A percentile compares a stretch with the other conserved stretches of the same genome.
phyloP scores from a whole-genome alignment of 2,329 filamentous ascomycete species.

The Cercospora sp. region DNA sequence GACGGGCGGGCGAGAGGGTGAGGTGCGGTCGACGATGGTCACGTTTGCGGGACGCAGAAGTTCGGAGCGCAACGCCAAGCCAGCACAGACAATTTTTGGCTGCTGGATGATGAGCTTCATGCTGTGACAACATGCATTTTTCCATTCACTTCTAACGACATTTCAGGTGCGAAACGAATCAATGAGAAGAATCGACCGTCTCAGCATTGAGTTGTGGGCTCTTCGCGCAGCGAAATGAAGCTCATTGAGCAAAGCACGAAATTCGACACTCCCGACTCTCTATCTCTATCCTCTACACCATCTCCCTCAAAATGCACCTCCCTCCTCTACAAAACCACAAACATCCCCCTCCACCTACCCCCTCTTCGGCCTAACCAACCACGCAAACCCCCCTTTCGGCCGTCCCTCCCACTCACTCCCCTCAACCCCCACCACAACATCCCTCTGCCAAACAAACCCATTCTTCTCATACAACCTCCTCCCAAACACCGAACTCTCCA shows the following conservation, averaged over 20 bases:
- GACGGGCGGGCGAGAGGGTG: constrained; percentile 16
- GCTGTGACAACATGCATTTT: neutral
- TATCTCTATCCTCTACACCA: neutral
- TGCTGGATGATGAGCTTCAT: neutral
- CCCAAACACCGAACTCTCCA: constrained; percentile 36
- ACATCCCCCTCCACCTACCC: neutral
- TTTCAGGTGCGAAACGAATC: neutral
- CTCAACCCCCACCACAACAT: constrained; percentile 25
- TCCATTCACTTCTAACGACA: neutral
- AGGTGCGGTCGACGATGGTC: constrained; percentile 9
- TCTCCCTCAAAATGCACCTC: neutral
- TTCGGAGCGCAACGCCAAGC: constrained; percentile 3
- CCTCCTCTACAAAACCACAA: neutral
- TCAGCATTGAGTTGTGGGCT: neutral
- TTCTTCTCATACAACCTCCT: constrained; percentile 38
- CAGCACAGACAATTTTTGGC: constrained; percentile 6
- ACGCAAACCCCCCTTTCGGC: constrained; percentile 30
- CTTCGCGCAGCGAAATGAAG: neutral
- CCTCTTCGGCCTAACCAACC: constrained; percentile 34
- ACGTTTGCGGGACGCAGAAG: constrained; percentile 8
- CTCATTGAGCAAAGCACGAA: neutral
- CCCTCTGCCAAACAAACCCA: constrained; percentile 35
- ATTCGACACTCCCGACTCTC: neutral
- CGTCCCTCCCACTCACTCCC: constrained; percentile 23
- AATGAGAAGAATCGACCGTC: neutral